Evolutionary conservation across 768 basidiomycete species (phyloP).

Genomic region (Neoboletus subvelutipes): DNA sequence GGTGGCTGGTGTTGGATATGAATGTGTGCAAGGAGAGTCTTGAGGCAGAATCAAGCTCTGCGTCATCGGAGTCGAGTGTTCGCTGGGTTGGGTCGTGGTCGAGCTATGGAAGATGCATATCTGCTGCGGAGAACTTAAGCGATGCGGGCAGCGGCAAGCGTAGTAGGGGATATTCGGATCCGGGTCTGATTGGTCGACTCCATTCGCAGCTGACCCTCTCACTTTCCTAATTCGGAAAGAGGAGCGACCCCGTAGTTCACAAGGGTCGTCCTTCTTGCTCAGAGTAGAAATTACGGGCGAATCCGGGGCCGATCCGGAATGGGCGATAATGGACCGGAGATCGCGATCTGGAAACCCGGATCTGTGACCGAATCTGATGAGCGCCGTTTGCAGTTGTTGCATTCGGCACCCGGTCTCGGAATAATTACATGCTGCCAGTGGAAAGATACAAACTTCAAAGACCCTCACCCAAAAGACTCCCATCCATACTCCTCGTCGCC

Average conservation of each 20-base stretch:
- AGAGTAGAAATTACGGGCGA: neutral
- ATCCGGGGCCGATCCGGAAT: slow-evolving; percentile 34
- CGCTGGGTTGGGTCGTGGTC: slow-evolving; percentile 8
- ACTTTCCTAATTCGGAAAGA: neutral
- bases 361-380: slow-evolving; percentile 34
- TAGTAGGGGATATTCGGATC: no score
- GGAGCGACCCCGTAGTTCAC: slow-evolving; percentile 11
- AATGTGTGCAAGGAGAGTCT: neutral
- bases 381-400: slow-evolving; percentile 38
- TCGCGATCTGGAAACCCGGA: slow-evolving; percentile 24
- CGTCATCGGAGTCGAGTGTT: neutral
- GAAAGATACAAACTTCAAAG: slow-evolving; percentile 37
- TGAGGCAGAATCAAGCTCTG: neutral
- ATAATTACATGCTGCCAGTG: slow-evolving; percentile 37
- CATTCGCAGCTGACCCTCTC: neutral
- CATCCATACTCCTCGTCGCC: slow-evolving; percentile 24
- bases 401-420: slow-evolving; percentile 39
- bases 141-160: slow-evolving; percentile 15
- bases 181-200: no score
- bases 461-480: slow-evolving; percentile 34
- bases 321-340: slow-evolving; percentile 1
- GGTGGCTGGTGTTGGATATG: neutral
- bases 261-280: neutral
- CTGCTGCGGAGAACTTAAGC: slow-evolving; percentile 27
- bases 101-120: no score